Base-by-base conservation (phyloP, 352 stramenopile species). In the Thraustochytrium sp. region DNA sequence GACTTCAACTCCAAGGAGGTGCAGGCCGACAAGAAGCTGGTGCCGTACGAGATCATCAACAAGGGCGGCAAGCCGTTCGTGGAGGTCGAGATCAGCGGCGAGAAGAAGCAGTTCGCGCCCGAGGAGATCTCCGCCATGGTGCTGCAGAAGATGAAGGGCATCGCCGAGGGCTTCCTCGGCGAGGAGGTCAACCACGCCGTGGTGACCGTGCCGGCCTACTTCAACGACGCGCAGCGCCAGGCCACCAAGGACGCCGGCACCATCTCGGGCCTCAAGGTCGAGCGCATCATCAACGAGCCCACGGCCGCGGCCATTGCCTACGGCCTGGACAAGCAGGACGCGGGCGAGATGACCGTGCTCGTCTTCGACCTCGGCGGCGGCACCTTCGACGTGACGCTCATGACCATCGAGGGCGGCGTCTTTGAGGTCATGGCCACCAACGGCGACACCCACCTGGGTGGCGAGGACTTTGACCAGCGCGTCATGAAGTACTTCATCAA, bases 401-500 rank as follows among this genome's bases (percentile, higher is more conserved):
- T 99, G 29, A 96, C 94, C 54, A 99, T 99, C 87, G 96, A 99
- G 80, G 96, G 95, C 68, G 97, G 97, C 87, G 92, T 99, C 26
- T 99, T 99, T 86, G 97, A 99, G 88, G 97, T 99, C 54, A 88
- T 98, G 54, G 96, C 96, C 36, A 99, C 97, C 42, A 98, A 98
- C 89, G 97, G 97, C 76, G 97, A 99, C 89, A 99, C 96, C 13
- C 97, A 99, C 89, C 90, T 99, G 85, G 97, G 97, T 61, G 97
- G 97, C 85, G 95, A 99, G 85, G 97, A 99, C 91, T 99, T 99
- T 85, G 97, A 99, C 88, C 94, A 99, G 88, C 92, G 93, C 85
- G 92, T 99, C 80, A 98, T 99, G 94, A 92, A 99, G 88, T 99
- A 99, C 91, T 99, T 99, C 87, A 97, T 99, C 84, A 98, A 98